A percentile compares a stretch with the other conserved stretches of the same genome.
Conservation (phyloP, 176 grass and related monocot species). For the Musa schizocarpa region DNA sequence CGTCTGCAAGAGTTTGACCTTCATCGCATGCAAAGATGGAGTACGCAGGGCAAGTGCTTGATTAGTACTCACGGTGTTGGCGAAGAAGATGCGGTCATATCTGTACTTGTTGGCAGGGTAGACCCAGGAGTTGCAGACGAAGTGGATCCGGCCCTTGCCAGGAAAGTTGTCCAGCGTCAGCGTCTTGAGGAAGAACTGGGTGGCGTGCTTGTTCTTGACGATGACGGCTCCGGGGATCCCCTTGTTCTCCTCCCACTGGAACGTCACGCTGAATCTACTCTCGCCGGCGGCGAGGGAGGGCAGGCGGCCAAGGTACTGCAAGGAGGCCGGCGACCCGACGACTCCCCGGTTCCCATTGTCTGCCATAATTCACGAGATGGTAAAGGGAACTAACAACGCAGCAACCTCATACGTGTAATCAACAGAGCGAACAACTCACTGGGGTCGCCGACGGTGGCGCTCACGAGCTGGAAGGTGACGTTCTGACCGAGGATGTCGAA, state of each 20-base stretch:
- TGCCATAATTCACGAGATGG: neutral
- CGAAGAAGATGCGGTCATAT: constrained; percentile 60
- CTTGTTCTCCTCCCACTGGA: constrained; percentile 48
- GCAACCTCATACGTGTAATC: too few relatives aligned
- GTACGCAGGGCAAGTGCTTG: neutral
- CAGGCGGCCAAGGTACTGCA: constrained; percentile 40
- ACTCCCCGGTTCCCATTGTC: constrained; percentile 35
- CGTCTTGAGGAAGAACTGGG: constrained; percentile 71
- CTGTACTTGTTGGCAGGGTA: constrained; percentile 30
- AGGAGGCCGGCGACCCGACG: constrained; percentile 30
- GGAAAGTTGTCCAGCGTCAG: constrained; percentile 46
- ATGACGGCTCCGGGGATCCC: constrained; percentile 55
- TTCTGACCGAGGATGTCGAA: constrained; percentile 40
- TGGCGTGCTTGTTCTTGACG: constrained; percentile 47
- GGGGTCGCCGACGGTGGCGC: constrained; percentile 44
- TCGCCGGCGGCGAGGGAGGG: constrained; percentile 40
- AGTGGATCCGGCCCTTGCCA: constrained; percentile 36
- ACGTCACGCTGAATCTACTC: constrained; percentile 36
- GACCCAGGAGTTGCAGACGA: constrained; percentile 71
- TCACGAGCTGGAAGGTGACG: constrained; percentile 62
- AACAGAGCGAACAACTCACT: constrained; percentile 12
- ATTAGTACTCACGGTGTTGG: constrained; percentile 42
- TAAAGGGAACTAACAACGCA: too few relatives aligned
- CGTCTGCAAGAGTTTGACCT: constrained; percentile 18
- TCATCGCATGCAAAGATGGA: too few relatives aligned